Conservation (phyloP, 352 stramenopile species). For the Globisporangium megalacanthum region DNA sequence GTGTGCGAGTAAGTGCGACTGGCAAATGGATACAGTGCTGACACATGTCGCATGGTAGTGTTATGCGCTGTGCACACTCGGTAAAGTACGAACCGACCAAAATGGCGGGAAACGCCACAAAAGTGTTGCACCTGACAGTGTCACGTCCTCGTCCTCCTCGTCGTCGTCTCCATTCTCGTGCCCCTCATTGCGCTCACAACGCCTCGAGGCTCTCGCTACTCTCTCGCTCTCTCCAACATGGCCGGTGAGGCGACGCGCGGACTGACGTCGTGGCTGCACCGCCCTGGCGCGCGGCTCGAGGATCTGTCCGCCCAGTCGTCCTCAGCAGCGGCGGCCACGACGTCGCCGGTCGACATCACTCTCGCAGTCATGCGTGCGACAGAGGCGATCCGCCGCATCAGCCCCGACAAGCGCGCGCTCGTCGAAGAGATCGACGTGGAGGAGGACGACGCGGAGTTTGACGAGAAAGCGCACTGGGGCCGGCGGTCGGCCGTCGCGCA, state of each 20-base stretch:
- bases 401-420: conserved; percentile 40
- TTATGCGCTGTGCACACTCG: too few species aligned
- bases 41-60: too few species aligned
- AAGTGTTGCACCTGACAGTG: too few species aligned
- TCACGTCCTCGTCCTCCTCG: too few species aligned
- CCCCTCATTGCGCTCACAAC: too few species aligned
- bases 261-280: conserved; percentile 37
- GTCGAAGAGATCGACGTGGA: conserved; percentile 72
- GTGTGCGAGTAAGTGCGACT: too few species aligned
- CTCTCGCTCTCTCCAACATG: conserved; percentile 10
- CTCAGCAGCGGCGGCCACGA: conserved; percentile 1
- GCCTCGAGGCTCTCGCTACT: too few species aligned
- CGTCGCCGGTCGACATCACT: conserved; percentile 36
- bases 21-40: too few species aligned
- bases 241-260: conserved; percentile 18
- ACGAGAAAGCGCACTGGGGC: conserved; percentile 59
- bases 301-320: not conserved
- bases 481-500: conserved; percentile 18
- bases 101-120: too few species aligned
- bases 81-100: too few species aligned
- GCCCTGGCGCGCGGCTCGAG: not conserved
- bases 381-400: conserved; percentile 46
- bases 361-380: conserved; percentile 30
- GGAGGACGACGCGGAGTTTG: conserved; percentile 66
- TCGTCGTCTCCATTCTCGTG: too few species aligned